A percentile compares a stretch with the other conserved stretches of the same genome.
Conservation (phyloP, 768 basidiomycete species). For the Pleurotus citrinopileatus region DNA sequence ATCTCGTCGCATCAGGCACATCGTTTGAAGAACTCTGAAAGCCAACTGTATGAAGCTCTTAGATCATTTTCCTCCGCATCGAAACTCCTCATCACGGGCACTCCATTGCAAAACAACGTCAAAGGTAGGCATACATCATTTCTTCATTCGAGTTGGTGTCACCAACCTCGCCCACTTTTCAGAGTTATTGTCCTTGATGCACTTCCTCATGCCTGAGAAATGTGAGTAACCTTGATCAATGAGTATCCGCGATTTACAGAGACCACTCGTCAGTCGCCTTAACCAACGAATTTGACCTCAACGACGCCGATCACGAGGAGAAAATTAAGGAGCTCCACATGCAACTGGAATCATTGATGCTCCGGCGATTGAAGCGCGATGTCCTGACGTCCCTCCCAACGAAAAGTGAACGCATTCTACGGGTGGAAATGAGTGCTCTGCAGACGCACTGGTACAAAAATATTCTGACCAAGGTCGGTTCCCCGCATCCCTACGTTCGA, state of each 20-base stretch:
- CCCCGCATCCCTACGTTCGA: no score
- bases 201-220: conserved; percentile 98
- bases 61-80: conserved; percentile 85
- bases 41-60: conserved; percentile 93
- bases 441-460: conserved; percentile 99
- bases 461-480: conserved; percentile 85
- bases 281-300: conserved; percentile 93
- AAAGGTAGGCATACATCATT: conserved; percentile 59
- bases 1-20: conserved; percentile 68
- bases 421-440: conserved; percentile 95
- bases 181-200: conserved; percentile 97
- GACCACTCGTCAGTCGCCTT: conserved; percentile 71
- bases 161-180: no score
- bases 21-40: conserved; percentile 96
- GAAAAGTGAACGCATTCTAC: conserved; percentile 96
- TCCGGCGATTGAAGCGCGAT: conserved; percentile 91
- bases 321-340: conserved; percentile 96
- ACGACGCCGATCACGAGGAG: conserved; percentile 86
- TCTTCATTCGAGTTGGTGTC: no score
- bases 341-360: conserved; percentile 92
- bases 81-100: conserved; percentile 96
- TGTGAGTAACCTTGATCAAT: conserved; percentile 48
- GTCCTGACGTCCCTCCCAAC: conserved; percentile 95
- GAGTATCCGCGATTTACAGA: conserved; percentile 10
- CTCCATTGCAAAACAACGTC: conserved; percentile 98